These are phyloP conservation scores for Pyricularia sp. DNA, from an alignment of 2,329 filamentous ascomycete genomes.

Conservation along the genomic window DNA sequence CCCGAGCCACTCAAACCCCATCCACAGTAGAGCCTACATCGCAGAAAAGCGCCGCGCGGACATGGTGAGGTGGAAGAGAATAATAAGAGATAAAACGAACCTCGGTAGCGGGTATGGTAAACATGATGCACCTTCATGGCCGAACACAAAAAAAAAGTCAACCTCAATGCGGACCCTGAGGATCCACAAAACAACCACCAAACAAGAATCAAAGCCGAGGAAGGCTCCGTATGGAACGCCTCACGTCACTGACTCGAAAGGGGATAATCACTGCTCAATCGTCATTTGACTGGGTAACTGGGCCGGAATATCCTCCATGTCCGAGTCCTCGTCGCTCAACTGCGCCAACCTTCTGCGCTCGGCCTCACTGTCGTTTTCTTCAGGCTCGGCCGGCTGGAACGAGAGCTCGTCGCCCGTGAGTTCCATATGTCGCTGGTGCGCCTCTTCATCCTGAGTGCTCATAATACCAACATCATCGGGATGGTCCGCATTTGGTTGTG, in stretches of 20 bases:
- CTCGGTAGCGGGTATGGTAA: background rate
- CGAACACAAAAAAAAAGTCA: background rate
- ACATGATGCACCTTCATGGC: background rate
- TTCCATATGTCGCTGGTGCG: background rate
- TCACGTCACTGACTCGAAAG: background rate
- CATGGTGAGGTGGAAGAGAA: background rate
- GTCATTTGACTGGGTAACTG: background rate
- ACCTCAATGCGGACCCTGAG: background rate
- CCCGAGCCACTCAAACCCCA: background rate
- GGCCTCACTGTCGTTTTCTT: slow-evolving; percentile 17
- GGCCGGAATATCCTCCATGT: slow-evolving; percentile 9
- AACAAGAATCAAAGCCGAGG: background rate
- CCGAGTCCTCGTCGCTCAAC: slow-evolving; percentile 20
- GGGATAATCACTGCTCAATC: background rate
- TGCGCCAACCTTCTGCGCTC: slow-evolving; percentile 9
- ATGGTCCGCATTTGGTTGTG: background rate
- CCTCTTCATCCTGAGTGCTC: background rate
- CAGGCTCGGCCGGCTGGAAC: background rate
- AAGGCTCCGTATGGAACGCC: background rate
- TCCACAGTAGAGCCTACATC: background rate
- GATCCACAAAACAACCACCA: background rate
- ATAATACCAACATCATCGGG: background rate
- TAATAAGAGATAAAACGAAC: background rate
- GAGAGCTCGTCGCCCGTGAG: background rate
- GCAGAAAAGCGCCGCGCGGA: background rate